Conservation (phyloP, 305 asterid genomes). For the Fraxinus baroniana region DNA sequence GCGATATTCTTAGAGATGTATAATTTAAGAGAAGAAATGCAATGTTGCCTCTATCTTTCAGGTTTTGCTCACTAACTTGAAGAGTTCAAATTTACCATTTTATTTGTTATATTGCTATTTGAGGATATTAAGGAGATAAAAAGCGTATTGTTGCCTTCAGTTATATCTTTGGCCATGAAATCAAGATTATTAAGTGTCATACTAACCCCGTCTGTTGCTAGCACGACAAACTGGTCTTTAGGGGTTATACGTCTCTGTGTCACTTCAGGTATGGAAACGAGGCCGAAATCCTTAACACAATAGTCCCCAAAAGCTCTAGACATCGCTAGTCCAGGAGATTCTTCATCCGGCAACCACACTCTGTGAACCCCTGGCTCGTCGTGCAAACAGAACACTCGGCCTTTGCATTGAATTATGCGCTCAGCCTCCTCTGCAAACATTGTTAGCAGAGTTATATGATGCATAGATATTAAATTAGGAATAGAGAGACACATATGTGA, state of each 20-base stretch:
- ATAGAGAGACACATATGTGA: not conserved
- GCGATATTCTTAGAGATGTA: not conserved
- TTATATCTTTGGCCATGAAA: not conserved
- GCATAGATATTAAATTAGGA: not conserved
- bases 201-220: slow-evolving; percentile 95
- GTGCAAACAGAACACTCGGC: slow-evolving; percentile 64
- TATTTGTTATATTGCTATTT: not conserved
- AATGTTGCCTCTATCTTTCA: too few relatives aligned
- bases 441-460: not conserved
- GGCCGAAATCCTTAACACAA: slow-evolving; percentile 74
- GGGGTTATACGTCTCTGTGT: slow-evolving; percentile 62
- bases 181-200: not conserved
- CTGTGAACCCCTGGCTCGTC: slow-evolving; percentile 91
- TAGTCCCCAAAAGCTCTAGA: slow-evolving; percentile 94
- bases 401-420: slow-evolving; percentile 65
- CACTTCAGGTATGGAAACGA: slow-evolving; percentile 81
- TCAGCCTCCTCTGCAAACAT: slow-evolving; percentile 72
- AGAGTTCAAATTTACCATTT: not conserved
- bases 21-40: not conserved
- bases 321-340: slow-evolving; percentile 93
- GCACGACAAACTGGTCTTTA: slow-evolving; percentile 70
- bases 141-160: not conserved
- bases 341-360: slow-evolving; percentile 79
- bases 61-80: not conserved
- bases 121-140: not conserved